phyloP scores from a whole-genome alignment of 768 basidiomycete genomes.

The Lyophyllum atratum region DNA sequence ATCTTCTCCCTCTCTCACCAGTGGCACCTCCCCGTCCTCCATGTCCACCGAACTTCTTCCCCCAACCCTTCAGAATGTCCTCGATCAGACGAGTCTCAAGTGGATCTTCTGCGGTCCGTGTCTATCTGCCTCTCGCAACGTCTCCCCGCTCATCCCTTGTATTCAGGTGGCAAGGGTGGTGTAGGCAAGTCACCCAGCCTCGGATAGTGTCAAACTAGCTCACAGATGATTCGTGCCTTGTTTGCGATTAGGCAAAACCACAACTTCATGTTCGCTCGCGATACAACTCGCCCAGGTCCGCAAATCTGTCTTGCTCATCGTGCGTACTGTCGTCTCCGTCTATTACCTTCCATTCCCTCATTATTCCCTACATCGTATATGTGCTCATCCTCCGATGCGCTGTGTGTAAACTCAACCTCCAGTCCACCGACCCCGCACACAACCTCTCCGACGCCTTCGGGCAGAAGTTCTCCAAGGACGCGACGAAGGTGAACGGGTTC shows the following conservation, averaged over 20 bases:
- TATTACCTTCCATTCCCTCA: not conserved
- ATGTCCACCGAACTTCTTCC: constrained; percentile 71
- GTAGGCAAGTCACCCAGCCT: constrained; percentile 66
- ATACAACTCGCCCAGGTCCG: constrained; percentile 89
- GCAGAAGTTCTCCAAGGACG: constrained; percentile 99
- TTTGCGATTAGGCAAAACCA: constrained; percentile 80
- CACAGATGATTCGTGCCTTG: not conserved
- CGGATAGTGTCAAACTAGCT: not conserved
- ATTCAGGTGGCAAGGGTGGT: constrained; percentile 94
- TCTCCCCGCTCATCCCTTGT: constrained; percentile 14
- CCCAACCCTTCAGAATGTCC: constrained; percentile 89
- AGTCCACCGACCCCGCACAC: constrained; percentile 99
- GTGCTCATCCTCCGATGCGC: not conserved
- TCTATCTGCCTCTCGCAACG: constrained; percentile 2
- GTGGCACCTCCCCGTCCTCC: not conserved
- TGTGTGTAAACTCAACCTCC: not conserved
- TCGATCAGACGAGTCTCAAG: constrained; percentile 91
- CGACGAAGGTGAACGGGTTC: constrained; percentile 97
- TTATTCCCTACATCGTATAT: constrained; percentile 11
- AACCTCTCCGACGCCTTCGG: constrained; percentile 98
- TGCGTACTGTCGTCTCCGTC: constrained; percentile 36
- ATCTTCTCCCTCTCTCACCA: not conserved
- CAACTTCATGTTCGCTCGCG: constrained; percentile 96
- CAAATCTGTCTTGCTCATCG: constrained; percentile 96
- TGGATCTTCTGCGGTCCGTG: constrained; percentile 98